phyloP scores from a whole-genome alignment of 2,329 filamentous ascomycete species.

The Lanzia echinophila region DNA sequence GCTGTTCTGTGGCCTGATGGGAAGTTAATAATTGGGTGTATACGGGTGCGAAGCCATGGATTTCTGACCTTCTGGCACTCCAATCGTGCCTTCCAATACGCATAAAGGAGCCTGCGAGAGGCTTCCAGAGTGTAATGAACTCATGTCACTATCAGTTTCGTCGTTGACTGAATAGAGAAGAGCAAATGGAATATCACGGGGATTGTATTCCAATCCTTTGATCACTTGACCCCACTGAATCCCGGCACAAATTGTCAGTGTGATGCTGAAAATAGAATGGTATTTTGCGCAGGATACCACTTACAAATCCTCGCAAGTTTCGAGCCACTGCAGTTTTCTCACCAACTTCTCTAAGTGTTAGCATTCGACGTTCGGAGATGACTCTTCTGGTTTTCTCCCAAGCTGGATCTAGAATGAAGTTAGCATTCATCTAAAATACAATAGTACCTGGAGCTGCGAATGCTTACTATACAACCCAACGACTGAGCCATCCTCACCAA shows the following conservation, averaged over 20 bases:
- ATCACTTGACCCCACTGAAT: conserved; percentile 59
- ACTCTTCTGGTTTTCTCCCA: conserved; percentile 77
- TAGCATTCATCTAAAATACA: conserved; percentile 30
- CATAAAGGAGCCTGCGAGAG: conserved; percentile 55
- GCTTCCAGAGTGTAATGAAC: conserved; percentile 61
- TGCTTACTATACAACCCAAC: conserved; percentile 51
- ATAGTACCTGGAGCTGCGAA: too few relatives aligned
- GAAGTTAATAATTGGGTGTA: conserved; percentile 29
- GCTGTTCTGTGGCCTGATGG: conserved; percentile 56
- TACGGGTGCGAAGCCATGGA: not conserved
- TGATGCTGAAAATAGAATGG: not conserved
- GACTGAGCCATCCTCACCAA: conserved; percentile 67
- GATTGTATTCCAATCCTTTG: conserved; percentile 62
- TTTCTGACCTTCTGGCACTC: conserved; percentile 50
- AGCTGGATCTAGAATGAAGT: conserved; percentile 45
- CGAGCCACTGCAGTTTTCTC: conserved; percentile 68
- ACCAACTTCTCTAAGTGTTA: conserved; percentile 69
- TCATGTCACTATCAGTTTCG: conserved; percentile 63
- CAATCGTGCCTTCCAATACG: conserved; percentile 64
- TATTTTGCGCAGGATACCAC: not conserved
- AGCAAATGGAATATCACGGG: conserved; percentile 64
- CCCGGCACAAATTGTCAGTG: not conserved
- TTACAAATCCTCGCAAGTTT: conserved; percentile 57
- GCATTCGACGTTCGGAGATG: conserved; percentile 73
- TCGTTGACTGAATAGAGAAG: conserved; percentile 71